A percentile compares a stretch with the other conserved stretches of the same genome.
Conservation (phyloP, 352 stramenopile genomes). For the Phytopythium cucurbitacearum region DNA sequence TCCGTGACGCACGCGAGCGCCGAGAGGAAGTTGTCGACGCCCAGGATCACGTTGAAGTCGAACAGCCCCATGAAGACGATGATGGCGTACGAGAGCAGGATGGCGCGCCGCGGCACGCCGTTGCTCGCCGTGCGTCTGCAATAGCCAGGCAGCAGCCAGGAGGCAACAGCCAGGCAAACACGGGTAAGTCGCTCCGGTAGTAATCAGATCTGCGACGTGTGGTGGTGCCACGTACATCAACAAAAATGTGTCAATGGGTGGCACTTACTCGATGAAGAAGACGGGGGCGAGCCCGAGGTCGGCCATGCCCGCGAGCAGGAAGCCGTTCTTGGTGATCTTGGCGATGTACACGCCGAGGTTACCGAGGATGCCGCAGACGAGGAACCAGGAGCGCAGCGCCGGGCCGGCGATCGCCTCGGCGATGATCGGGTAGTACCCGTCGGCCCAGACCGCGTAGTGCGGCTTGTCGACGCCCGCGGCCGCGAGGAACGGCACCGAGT, state of each 20-base stretch:
- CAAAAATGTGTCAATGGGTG: constrained; percentile 1
- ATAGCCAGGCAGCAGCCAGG: not conserved
- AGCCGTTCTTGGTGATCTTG: constrained; percentile 81
- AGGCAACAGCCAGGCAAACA: not conserved
- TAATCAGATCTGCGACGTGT: too few species aligned
- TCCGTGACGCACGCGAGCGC: constrained; percentile 69
- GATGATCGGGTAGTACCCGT: constrained; percentile 75
- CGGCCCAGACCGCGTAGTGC: constrained; percentile 69
- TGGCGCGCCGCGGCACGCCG: constrained; percentile 61
- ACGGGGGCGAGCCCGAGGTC: constrained; percentile 73
- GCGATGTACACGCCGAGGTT: constrained; percentile 81
- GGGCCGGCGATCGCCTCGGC: constrained; percentile 53
- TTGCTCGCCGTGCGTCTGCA: constrained; percentile 47
- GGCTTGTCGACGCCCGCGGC: constrained; percentile 66
- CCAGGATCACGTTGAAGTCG: constrained; percentile 79
- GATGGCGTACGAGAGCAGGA: constrained; percentile 70
- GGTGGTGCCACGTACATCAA: too few species aligned
- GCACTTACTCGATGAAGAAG: constrained; percentile 62
- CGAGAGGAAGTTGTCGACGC: constrained; percentile 79
- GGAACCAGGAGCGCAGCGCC: constrained; percentile 72
- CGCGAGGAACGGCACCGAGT: constrained; percentile 67
- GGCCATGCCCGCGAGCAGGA: constrained; percentile 77
- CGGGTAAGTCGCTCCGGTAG: too few species aligned
- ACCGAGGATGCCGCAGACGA: constrained; percentile 71
- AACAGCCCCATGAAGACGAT: constrained; percentile 79